These are phyloP conservation scores for Erucastrum elatum DNA, from an alignment of 345 rosid species.

Conservation along the genomic window DNA sequence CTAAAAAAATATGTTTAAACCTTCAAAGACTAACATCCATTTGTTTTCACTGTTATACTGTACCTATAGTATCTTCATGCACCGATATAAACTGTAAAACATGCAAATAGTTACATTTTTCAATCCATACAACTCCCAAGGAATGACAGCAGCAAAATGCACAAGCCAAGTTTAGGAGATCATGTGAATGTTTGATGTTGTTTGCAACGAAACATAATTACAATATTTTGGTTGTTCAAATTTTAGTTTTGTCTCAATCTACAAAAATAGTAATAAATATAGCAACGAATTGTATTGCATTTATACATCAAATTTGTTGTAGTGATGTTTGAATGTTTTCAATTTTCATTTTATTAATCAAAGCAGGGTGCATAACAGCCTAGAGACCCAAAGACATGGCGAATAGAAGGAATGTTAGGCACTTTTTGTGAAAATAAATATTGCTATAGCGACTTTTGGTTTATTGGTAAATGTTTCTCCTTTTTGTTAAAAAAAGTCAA, in stretches of 20 bases:
- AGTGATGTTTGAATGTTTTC: neutral
- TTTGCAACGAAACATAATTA: neutral
- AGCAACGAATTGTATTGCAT: neutral
- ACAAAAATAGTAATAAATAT: neutral
- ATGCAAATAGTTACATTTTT: neutral
- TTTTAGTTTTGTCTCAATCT: neutral
- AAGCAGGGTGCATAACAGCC: slow-evolving; percentile 3
- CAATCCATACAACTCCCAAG: neutral
- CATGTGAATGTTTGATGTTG: neutral
- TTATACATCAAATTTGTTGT: neutral
- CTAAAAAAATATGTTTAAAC: neutral
- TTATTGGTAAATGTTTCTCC: neutral
- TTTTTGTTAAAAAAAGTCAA: slow-evolving; percentile 5
- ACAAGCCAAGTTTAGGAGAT: neutral
- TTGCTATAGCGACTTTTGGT: neutral
- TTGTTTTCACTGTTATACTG: neutral
- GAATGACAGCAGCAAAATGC: neutral
- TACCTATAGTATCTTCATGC: neutral
- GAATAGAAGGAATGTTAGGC: slow-evolving; percentile 11
- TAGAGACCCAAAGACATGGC: slow-evolving; percentile 8
- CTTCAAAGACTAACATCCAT: neutral
- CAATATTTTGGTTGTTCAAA: neutral
- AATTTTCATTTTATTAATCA: neutral
- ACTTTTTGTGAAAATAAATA: neutral
- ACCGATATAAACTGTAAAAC: neutral